Evolutionary conservation across 1,284 basidiomycete genomes (phyloP), one percentile per base, ranked within the genome.

Genomic region (Grifola frondosa): DNA sequence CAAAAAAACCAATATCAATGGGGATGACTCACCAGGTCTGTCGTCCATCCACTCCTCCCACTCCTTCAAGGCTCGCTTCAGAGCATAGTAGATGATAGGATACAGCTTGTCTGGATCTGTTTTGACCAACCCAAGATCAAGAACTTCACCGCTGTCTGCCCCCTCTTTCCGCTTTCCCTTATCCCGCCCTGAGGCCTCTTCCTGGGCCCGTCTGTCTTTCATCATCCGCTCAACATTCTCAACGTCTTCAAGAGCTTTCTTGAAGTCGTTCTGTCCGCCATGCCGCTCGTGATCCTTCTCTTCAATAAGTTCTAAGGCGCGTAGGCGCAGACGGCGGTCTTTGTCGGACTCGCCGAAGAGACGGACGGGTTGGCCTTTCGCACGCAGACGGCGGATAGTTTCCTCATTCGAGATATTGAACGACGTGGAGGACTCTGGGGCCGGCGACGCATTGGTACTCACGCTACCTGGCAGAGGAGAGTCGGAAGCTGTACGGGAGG

Each of bases 321-420:
- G 82, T 19, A 99, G 67, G 13, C 97, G 84, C 19, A 98, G 68
- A 29, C 94, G 74, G 8, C 96, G 77, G 36, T 98, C 97, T 66
- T 92, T 91, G 70, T 99, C 96, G 0, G 86, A 82, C 65, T 99
- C 97, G 30, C 86, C 97, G 61, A 99, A 99, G 3, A 99, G 73
- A 8, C 93, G 81, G 49, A 99, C 91, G 3, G 97, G 97, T 62
- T 99, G 92, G 20, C 91, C 91, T 62, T 96, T 96, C 20, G 80
- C 74, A 26, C 97, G 84, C 20, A 99, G 77, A 11, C 97, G 81
- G 6, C 89, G 83, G 40, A 95, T 74, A 20, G 90, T 92, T 61
- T 99, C 97, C 48, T 94, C 89, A 45, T 93, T 91, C 2, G 95
- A 92, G 38, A 98, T 89, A 63, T 93, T 94, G 73, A 95, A 97